Evolutionary conservation across 2,329 filamentous ascomycete genomes (phyloP), one percentile per base, ranked within the genome.

Genomic region (Polychaeton citri): DNA sequence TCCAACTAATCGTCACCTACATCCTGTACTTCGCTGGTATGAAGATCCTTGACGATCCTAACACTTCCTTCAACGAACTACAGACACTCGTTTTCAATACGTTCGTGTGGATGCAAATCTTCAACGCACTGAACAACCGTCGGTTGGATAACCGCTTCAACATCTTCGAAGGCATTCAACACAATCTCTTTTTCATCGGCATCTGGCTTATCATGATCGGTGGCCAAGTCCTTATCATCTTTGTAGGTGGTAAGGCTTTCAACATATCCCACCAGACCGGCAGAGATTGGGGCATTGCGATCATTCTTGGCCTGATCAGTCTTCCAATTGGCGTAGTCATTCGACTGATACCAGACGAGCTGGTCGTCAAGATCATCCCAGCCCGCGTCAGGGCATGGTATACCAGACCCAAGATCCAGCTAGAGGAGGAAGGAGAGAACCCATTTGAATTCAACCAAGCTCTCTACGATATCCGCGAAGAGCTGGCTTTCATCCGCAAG

Each of bases 51-150:
- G 65, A 65, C 6, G 55, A 69, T 10, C 63, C 63, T 19, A 48
- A 53, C 0, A 55, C 61, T 3, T 60, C 68, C 19, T 32, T 35
- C 7, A 31, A 39, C 21, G 6, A 32, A 20, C 68, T 92, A 40
- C 67, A 76, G 38, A 92, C 86, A 2, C 70, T 96, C 33, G 82
- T 96, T 6, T 96, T 96, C 71, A 96, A 96, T 65, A 90, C 85
- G 0, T 96, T 96, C 55, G 88, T 95, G 36, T 96, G 88, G 88
- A 95, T 96, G 87, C 88, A 96, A 51, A 92, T 96, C 49, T 96
- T 96, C 67, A 96, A 96, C 61, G 81, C 93, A 55, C 83, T 92
- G 72, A 96, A 96, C 66, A 94, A 93, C 63, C 84, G 88, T 40
- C 84, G 88, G 9, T 69, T 96, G 37, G 88, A 96, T 59, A 96